Percentiles rank a stretch among this genome's conserved stretches.
phyloP scores from a whole-genome alignment of 495 filamentous ascomycete species.

The Chaetomium fimeti region DNA sequence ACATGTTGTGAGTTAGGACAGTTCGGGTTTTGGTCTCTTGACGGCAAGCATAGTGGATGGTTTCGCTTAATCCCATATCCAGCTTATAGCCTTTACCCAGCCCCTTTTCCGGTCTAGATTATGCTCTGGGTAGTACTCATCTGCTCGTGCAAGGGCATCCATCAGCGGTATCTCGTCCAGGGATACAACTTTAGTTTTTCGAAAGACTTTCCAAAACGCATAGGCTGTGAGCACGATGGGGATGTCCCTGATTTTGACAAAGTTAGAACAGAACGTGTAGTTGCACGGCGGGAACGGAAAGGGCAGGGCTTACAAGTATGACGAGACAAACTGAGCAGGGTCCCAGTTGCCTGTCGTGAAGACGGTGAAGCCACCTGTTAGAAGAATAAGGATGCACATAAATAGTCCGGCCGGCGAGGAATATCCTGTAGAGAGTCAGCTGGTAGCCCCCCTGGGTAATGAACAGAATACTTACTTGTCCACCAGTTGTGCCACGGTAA shows the following conservation, averaged over 20 bases:
- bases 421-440: conserved; percentile 30
- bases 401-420: conserved; percentile 42
- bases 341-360: conserved; percentile 53
- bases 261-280: neutral
- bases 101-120: conserved; percentile 29
- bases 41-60: too few species aligned
- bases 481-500: conserved; percentile 51
- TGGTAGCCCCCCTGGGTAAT: neutral
- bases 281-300: neutral
- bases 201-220: conserved; percentile 54
- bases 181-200: conserved; percentile 53
- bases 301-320: conserved; percentile 45
- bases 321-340: conserved; percentile 47
- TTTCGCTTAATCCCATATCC: conserved; percentile 46
- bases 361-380: conserved; percentile 49
- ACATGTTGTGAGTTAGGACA: too few species aligned
- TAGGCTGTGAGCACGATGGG: conserved; percentile 54
- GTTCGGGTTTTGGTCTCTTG: too few species aligned
- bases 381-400: conserved; percentile 48
- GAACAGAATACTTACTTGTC: conserved; percentile 34
- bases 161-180: conserved; percentile 52
- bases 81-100: conserved; percentile 35
- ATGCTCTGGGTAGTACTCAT: conserved; percentile 38
- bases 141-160: conserved; percentile 41
- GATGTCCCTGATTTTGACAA: conserved; percentile 45